These are phyloP conservation scores for Cladophialophora yegresii DNA, from an alignment of 2,329 filamentous ascomycete genomes.

Conservation along the genomic window DNA sequence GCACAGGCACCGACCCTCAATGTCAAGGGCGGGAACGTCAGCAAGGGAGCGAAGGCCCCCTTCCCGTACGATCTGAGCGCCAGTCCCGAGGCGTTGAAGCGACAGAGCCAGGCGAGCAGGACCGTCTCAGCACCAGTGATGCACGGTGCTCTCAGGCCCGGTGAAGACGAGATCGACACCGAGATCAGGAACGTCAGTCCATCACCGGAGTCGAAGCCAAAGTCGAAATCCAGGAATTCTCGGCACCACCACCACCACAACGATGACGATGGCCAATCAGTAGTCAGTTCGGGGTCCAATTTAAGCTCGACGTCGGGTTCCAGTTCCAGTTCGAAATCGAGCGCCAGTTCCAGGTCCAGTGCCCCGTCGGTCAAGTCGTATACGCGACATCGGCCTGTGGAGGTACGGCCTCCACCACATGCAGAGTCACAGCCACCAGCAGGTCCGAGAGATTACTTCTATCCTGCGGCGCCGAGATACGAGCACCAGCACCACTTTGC, in stretches of 20 bases:
- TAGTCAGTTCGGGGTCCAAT: slow-evolving; percentile 1
- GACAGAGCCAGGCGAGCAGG: slow-evolving; percentile 17
- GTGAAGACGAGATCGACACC: slow-evolving; percentile 8
- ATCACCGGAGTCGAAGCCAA: neutral
- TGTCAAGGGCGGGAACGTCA: neutral
- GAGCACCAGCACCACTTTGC: slow-evolving; percentile 2
- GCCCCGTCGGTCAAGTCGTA: slow-evolving; percentile 2
- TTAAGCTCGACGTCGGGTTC: slow-evolving; percentile 12
- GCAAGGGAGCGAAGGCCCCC: slow-evolving; percentile 6
- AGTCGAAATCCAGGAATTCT: slow-evolving; percentile 1
- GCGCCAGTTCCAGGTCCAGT: slow-evolving; percentile 3
- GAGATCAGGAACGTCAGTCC: neutral
- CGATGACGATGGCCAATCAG: slow-evolving; percentile 5
- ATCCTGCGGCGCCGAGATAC: slow-evolving; percentile 1
- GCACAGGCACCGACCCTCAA: slow-evolving; percentile 17
- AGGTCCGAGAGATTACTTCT: neutral
- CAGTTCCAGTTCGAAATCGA: slow-evolving; percentile 14
- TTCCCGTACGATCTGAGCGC: slow-evolving; percentile 30
- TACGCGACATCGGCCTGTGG: slow-evolving; percentile 5
- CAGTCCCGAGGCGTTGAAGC: slow-evolving; percentile 22
- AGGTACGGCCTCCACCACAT: neutral
- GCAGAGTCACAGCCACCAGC: neutral
- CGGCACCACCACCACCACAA: neutral
- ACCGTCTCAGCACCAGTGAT: slow-evolving; percentile 23
- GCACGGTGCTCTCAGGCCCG: slow-evolving; percentile 3